Evolutionary conservation across 176 grass and related monocot genomes (phyloP), one percentile per base, ranked within the genome.

Genomic region (Metroxylon sagu): DNA sequence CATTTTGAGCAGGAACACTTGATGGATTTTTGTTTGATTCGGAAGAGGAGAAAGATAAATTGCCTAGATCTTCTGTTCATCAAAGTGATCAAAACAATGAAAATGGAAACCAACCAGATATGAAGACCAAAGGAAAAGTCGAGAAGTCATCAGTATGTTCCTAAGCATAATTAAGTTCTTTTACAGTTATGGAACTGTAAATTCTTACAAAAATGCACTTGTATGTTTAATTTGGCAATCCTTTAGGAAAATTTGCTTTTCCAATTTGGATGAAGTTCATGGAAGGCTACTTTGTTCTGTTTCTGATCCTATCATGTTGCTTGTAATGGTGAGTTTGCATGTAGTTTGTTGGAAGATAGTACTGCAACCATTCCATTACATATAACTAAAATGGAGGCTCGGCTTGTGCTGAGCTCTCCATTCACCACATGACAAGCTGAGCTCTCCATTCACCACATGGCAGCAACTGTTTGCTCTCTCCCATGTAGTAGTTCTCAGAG

Each of bases 21-120:
- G 84, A 92, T 70, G 87, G 87, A 57, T 91, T 92, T 76, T 75
- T 79, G 64, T 98, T 92, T 43, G 35, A 43, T 43, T 43, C 35
- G 35, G 35, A 43, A 14, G 35, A 43, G 10, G 35, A 43, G 35
- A 57, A 61, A 53, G 93, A 91, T 12, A 98, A 77, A 29, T 50
- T 80, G 64, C 67, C 60, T 52, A 86, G 12, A 43, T 43, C 8
- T 43, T 43, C 35, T 29, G 58, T 54, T 56, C 68, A 54, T 63
- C 80, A 75, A 76, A 92, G 76, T 53, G 76, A 92, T 65, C 82
- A 80, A 31, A 83, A 91, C 26, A 78, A 92, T 76, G 81, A 77
- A 75, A 81, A 88, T 66, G 81, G 49, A 16, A 84, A 87, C 77
- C 68, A 81, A 50, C 67, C 84, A 59, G 52, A 65, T 49, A 60